Base-by-base conservation (phyloP, 2,329 filamentous ascomycete genomes). In the Pseudopyrenochaeta lycopersici region DNA sequence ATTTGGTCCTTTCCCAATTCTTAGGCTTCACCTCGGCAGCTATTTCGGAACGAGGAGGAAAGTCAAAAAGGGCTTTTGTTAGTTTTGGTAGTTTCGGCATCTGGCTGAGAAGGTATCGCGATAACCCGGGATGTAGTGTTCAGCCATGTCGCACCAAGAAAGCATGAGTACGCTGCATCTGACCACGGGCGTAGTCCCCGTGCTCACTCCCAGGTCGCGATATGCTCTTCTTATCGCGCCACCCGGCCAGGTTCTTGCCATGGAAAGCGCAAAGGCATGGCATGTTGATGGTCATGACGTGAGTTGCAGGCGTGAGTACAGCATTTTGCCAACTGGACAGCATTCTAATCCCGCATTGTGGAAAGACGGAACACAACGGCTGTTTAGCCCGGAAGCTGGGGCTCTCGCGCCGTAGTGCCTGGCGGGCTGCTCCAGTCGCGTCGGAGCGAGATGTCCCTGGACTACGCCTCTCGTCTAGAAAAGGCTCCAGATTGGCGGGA, bases 141-240 rank as follows among this genome's bases (percentile, higher is more conserved):
- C 38, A 9, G n/a, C 12, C 18, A 20, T 40, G 40, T 42, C 27
- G 23, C 40, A 42, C 40, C 40, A 30, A 42, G 2, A 7, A 27
- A 30, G 40, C 40, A 42, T 27, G 40, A 14, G 40, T 17, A 6
- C 23, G 14, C 23, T 30, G 40, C 47, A 49, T 43, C 47, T 49
- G 47, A 49, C 47, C 47, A 27, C 14, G 7, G 12, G 32, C n/a
- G 39, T 35, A 29, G 42, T 27, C 27, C 52, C 31, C 50, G 45
- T 57, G 57, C 33, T 43, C 54, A 55, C 31, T 29, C 32, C 41
- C 32, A 17, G 32, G 41, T 46, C 48, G 54, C 39, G 29, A 54
- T 44, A 41, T 36, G 18, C 30, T 33, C 20, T 38, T 45, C 47
- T 57, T 60, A 57, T 57, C 57, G 50, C 57, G 50, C 50, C 33